Evolutionary conservation across 2,329 filamentous ascomycete species (phyloP), one percentile per base, ranked within the genome.

Genomic region (Neurospora sp.): DNA sequence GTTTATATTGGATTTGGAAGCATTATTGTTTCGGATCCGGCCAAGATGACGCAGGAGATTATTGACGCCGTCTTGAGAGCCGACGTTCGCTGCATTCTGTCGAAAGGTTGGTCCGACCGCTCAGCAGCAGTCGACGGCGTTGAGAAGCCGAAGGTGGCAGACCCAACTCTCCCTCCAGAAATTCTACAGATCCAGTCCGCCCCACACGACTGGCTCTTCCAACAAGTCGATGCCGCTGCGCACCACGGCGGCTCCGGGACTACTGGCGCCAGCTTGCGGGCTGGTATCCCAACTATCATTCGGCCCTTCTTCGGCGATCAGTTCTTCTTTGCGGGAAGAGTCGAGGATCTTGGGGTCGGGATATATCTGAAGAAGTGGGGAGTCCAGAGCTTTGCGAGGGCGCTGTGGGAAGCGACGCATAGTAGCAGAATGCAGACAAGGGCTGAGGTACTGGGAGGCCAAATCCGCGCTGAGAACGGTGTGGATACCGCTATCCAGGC

Each of bases 301-400:
- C 92, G 95, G 72, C 96, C 96, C 0, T 99, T 98, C 83, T 99
- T 99, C 77, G 96, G 96, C 5, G 96, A 99, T 76, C 96, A 99
- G 78, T 97, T 91, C 84, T 99, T 99, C 83, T 98, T 97, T 76
- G 96, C 93, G 6, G 88, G 86, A 38, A 87, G 96, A 4, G 91
- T 98, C 1, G 93, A 98, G 79, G 95, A 98, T 76, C 84, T 99
- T 6, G 95, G 96, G 0, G 96, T 98, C 2, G 96, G 96, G 0
- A 89, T 97, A 23, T 92, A 90, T 77, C 84, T 99, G 75, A 93
- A 91, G 83, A 96, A 92, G 80, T 88, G 97, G 83, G 96, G 96
- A 28, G 90, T 92, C n/a, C 91, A 88, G 73, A 87, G 90, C 43
- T 95, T 99, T 75, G 91, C 92, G 17, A 86, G 92, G 70, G 93